A percentile compares a stretch with the other conserved stretches of the same genome.
phyloP scores from a whole-genome alignment of 2,329 filamentous ascomycete species.

The Teratosphaeria destructans region DNA sequence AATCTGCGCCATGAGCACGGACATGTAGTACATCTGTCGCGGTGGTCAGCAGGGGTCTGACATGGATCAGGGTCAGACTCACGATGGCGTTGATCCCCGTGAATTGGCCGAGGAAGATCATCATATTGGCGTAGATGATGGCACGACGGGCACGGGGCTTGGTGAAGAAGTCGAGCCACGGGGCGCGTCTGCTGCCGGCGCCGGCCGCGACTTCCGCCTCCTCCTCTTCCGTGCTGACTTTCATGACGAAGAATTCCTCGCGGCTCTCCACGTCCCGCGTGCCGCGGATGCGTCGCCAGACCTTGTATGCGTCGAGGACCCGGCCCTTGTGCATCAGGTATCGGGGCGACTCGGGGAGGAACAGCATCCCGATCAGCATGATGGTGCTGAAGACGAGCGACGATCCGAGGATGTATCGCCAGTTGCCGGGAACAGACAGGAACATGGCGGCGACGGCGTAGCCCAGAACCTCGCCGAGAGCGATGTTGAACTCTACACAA shows the following conservation, averaged over 20 bases:
- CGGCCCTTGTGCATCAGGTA: constrained; percentile 59
- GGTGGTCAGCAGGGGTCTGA: neutral
- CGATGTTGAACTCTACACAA: constrained; percentile 55
- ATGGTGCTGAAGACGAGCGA: constrained; percentile 60
- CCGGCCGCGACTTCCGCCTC: constrained; percentile 41
- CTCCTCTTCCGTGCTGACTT: constrained; percentile 49
- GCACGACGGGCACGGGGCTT: constrained; percentile 56
- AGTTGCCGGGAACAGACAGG: constrained; percentile 57
- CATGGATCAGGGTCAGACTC: constrained; percentile 1
- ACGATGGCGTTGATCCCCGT: constrained; percentile 56
- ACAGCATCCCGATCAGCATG: constrained; percentile 51
- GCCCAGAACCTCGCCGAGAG: constrained; percentile 61
- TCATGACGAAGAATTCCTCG: constrained; percentile 65
- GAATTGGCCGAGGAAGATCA: constrained; percentile 60
- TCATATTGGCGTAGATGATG: constrained; percentile 57
- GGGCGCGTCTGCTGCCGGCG: constrained; percentile 45
- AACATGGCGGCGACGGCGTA: constrained; percentile 66
- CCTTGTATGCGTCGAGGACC: constrained; percentile 50
- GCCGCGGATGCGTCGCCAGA: constrained; percentile 65
- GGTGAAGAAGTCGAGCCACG: constrained; percentile 66
- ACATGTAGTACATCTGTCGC: constrained; percentile 57
- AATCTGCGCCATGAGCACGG: constrained; percentile 54
- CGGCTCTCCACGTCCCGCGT: constrained; percentile 45
- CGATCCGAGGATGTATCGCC: constrained; percentile 64
- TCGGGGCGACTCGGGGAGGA: constrained; percentile 59